phyloP scores from a whole-genome alignment of 352 stramenopile genomes.

The Globisporangium irregulare region DNA sequence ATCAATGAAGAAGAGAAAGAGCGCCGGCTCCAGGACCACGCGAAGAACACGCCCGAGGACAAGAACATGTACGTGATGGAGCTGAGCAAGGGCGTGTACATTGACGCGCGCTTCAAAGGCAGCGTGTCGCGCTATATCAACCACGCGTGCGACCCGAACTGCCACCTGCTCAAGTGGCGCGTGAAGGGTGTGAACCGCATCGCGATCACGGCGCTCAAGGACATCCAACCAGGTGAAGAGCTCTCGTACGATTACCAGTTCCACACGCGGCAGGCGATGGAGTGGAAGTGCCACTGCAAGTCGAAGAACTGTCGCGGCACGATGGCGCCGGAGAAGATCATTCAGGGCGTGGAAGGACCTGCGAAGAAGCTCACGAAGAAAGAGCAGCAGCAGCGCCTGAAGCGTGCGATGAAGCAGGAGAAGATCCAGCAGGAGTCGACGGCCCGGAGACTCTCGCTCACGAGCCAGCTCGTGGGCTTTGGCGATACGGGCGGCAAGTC shows the following conservation, averaged over 20 bases:
- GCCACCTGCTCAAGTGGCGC: constrained; percentile 93
- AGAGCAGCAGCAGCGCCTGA: constrained; percentile 61
- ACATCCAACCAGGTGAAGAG: constrained; percentile 89
- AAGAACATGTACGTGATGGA: constrained; percentile 98
- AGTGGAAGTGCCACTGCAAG: constrained; percentile 88
- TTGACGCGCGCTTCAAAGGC: constrained; percentile 93
- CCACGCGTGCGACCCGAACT: constrained; percentile 96
- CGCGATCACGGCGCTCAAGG: constrained; percentile 88
- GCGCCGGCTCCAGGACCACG: constrained; percentile 78
- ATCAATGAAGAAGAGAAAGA: constrained; percentile 93
- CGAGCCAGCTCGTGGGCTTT: constrained; percentile 46
- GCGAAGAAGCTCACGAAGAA: constrained; percentile 83
- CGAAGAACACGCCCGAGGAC: constrained; percentile 87
- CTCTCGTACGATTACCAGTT: constrained; percentile 96
- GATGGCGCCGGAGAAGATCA: constrained; percentile 84
- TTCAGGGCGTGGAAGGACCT: constrained; percentile 26
- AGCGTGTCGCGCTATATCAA: constrained; percentile 97
- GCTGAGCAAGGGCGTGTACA: constrained; percentile 90
- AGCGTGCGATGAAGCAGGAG: constrained; percentile 62
- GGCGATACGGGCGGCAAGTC: constrained; percentile 55
- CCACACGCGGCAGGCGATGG: constrained; percentile 80
- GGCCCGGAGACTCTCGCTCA: constrained; percentile 57
- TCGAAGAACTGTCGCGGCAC: constrained; percentile 78
- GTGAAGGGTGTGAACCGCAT: constrained; percentile 91
- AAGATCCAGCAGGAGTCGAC: constrained; percentile 65